Percentiles rank a stretch among this genome's conserved stretches.
phyloP scores from a whole-genome alignment of 2,329 filamentous ascomycete species.

The Alternaria incomplexa region DNA sequence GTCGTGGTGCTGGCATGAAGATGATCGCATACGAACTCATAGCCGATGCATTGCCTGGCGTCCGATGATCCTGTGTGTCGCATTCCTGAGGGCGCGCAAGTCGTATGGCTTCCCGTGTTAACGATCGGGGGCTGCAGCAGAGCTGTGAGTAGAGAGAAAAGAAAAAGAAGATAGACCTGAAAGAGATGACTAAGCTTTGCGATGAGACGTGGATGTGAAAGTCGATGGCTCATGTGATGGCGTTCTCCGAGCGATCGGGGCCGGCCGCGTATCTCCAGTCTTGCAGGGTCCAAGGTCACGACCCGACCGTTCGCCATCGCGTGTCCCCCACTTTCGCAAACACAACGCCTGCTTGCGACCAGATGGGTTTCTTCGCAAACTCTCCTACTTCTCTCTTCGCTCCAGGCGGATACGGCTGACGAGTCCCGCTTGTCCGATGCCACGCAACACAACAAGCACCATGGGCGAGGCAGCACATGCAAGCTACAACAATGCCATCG shows the following conservation, averaged over 20 bases:
- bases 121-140: neutral
- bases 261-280: constrained; percentile 24
- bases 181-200: neutral
- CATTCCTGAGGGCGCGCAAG: neutral
- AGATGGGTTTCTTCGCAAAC: constrained; percentile 31
- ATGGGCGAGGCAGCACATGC: constrained; percentile 37
- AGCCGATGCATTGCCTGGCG: neutral
- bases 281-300: constrained; percentile 6
- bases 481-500: constrained; percentile 65
- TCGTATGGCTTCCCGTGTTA: neutral
- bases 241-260: constrained; percentile 27
- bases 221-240: neutral
- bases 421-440: neutral
- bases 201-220: neutral
- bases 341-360: constrained; percentile 23
- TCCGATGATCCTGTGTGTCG: neutral
- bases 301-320: constrained; percentile 43
- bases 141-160: neutral
- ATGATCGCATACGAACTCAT: neutral
- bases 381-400: constrained; percentile 4
- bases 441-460: constrained; percentile 3
- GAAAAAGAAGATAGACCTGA: neutral
- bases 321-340: constrained; percentile 46
- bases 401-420: constrained; percentile 34
- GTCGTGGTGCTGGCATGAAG: neutral